These are phyloP conservation scores for Suillus weaverae DNA, from an alignment of 768 basidiomycete genomes.

Conservation along the genomic window DNA sequence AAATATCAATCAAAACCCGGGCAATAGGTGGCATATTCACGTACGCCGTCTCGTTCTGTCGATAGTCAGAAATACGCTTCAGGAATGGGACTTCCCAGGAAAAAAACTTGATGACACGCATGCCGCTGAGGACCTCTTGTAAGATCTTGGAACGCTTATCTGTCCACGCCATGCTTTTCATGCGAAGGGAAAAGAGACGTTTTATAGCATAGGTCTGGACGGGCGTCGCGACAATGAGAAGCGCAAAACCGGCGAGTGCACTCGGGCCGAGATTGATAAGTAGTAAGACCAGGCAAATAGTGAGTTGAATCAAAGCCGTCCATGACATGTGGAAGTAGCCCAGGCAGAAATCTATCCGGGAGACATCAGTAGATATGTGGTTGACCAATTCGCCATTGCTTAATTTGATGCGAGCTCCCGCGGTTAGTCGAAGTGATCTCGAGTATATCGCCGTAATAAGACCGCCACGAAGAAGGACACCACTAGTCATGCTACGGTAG, in stretches of 20 bases:
- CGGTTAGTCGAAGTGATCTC: conserved; percentile 71
- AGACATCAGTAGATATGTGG: conserved; percentile 91
- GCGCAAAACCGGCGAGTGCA: conserved; percentile 54
- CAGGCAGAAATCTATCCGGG: conserved; percentile 85
- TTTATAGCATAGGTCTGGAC: conserved; percentile 75
- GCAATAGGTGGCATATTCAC: conserved; percentile 9
- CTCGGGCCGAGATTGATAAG: conserved; percentile 68
- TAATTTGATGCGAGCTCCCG: conserved; percentile 75
- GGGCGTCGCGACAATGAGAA: conserved; percentile 73
- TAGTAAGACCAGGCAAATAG: conserved; percentile 74
- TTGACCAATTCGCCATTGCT: conserved; percentile 91
- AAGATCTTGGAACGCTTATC: conserved; percentile 88
- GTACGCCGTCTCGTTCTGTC: conserved; percentile 70
- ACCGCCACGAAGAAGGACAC: conserved; percentile 80
- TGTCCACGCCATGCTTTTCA: conserved; percentile 83
- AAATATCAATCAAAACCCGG: conserved; percentile 3
- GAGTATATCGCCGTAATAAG: conserved; percentile 87
- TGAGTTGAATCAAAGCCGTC: conserved; percentile 75
- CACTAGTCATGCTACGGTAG: conserved; percentile 69
- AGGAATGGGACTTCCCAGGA: conserved; percentile 87
- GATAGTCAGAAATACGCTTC: conserved; percentile 64
- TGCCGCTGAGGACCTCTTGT: conserved; percentile 86
- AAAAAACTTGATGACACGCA: conserved; percentile 93
- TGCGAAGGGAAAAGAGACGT: conserved; percentile 53
- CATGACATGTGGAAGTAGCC: conserved; percentile 82